phyloP scores from a whole-genome alignment of 2,329 filamentous ascomycete genomes.

The Penicillium sp. region DNA sequence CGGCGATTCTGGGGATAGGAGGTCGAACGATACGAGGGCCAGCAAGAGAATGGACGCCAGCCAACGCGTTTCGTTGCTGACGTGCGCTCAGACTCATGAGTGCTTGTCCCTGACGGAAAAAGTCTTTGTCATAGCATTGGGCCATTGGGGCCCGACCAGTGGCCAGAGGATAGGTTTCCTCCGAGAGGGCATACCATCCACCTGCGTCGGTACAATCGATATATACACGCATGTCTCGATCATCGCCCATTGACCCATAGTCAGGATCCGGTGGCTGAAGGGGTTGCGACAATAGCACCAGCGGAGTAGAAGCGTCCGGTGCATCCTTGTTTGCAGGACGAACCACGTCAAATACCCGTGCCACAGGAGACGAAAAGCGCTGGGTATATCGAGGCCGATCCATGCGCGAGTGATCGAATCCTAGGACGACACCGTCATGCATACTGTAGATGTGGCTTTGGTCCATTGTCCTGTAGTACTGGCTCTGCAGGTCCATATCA shows the following conservation, averaged over 20 bases:
- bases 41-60: constrained; percentile 69
- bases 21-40: constrained; percentile 39
- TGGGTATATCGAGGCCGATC: constrained; percentile 63
- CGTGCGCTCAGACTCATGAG: constrained; percentile 40
- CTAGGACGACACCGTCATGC: constrained; percentile 80
- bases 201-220: constrained; percentile 83
- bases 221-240: constrained; percentile 68
- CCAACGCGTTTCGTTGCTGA: constrained; percentile 61
- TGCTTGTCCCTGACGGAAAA: constrained; percentile 38
- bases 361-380: constrained; percentile 73
- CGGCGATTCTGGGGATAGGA: constrained; percentile 48
- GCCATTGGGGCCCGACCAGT: constrained; percentile 65
- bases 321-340: constrained; percentile 66
- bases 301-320: constrained; percentile 62
- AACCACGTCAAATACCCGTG: constrained; percentile 83
- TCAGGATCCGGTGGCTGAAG: constrained; percentile 57
- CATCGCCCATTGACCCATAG: constrained; percentile 43
- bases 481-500: constrained; percentile 79
- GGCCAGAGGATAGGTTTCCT: constrained; percentile 79
- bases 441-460: constrained; percentile 84
- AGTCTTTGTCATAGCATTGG: constrained; percentile 57
- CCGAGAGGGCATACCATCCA: constrained; percentile 92
- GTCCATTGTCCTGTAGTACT: constrained; percentile 79
- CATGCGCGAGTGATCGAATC: constrained; percentile 66
- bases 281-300: constrained; percentile 85